Base-by-base conservation (phyloP, 106 monocot species). In the Acorus calamus region DNA sequence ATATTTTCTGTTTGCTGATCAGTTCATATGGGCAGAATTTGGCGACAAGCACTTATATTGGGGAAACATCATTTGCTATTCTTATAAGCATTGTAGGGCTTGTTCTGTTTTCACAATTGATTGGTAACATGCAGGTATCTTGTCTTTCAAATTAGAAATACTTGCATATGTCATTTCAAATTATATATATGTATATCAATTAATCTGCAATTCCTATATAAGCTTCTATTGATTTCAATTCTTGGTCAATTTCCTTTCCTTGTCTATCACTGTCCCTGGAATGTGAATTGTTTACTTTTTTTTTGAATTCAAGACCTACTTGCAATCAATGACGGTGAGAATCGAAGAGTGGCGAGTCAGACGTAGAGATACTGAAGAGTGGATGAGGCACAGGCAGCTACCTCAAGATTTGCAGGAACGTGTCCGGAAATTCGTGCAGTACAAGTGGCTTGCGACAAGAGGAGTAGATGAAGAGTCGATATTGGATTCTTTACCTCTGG, bases 101-200 rank as follows among this genome's bases (percentile, higher is more conserved):
- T 57, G 82, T 94, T 63, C 72, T 94, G n/a, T 89, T 94, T 66
- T 69, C 89, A 4, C 86, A 82, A 50, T 80, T 94, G 61, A 94
- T 94, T 75, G 94, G 94, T 60, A 94, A 94, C 62, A 87, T 94
- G 86, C 89, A 94, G 94, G 94, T 94, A 84, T 14, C 28, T 28
- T 28, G 28, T 28, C 28, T 28, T 28, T 28, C 28, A 28, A 28
- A 28, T 28, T 28, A 28, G 28, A 28, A 28, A 28, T 28, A 28
- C 28, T 28, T 28, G 28, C 28, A 28, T 28, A 28, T 28, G 28
- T 28, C 28, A 28, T 28, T 28, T 28, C 28, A 28, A 28, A 28
- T 28, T 28, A 28, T 28, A 28, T 28, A 28, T 28, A 28, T 28
- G 28, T 28, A 28, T 1, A 28, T 28, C 28, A 28, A 1, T 28